phyloP scores from a whole-genome alignment of 495 filamentous ascomycete genomes.

The Cercophora samala region DNA sequence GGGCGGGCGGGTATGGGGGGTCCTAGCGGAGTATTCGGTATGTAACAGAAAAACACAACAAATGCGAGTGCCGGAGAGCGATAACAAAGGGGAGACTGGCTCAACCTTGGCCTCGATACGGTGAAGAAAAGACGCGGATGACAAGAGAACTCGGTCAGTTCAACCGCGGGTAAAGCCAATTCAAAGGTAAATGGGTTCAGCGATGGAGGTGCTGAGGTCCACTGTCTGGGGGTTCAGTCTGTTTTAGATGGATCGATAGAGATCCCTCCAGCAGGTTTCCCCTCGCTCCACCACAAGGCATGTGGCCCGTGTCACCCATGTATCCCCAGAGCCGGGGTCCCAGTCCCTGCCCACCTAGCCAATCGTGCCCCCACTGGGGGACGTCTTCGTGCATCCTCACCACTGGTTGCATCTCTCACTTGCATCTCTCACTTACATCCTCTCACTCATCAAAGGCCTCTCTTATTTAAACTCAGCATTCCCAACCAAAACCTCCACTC shows the following conservation, averaged over 20 bases:
- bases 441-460: not conserved
- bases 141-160: not conserved
- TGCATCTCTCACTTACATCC: not conserved
- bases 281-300: not conserved
- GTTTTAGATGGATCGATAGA: constrained; percentile 5
- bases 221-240: not conserved
- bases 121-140: not conserved
- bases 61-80: not conserved
- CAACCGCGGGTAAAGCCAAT: not conserved
- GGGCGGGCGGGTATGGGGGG: not conserved
- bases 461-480: not conserved
- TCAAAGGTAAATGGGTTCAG: not conserved
- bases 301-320: not conserved
- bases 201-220: not conserved
- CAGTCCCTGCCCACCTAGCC: not conserved
- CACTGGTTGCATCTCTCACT: not conserved
- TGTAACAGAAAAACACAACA: not conserved
- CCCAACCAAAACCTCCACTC: not conserved
- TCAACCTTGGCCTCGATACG: not conserved
- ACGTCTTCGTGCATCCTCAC: not conserved
- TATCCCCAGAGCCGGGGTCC: not conserved
- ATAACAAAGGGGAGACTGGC: not conserved
- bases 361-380: not conserved
- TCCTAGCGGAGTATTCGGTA: not conserved
- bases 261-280: not conserved